phyloP scores from a whole-genome alignment of 169 alveolate genomes.

The Plasmodium chabaudi region DNA sequence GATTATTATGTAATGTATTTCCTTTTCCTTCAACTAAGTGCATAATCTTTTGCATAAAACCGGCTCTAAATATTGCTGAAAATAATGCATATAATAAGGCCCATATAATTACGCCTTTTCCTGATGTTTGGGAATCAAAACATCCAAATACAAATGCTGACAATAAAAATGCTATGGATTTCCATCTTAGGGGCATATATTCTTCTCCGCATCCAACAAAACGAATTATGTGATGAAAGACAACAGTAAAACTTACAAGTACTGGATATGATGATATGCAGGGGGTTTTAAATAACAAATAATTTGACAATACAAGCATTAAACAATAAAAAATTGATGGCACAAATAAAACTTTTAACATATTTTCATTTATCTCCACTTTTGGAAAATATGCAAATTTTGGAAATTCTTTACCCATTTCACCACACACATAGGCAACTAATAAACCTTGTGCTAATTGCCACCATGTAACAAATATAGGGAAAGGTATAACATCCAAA shows the following conservation, averaged over 20 bases:
- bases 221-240: conserved; percentile 93
- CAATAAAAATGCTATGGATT: conserved; percentile 89
- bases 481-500: conserved; percentile 92
- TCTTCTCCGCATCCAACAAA: conserved; percentile 94
- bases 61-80: conserved; percentile 94
- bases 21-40: conserved; percentile 94
- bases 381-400: conserved; percentile 90
- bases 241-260: conserved; percentile 94
- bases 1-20: conserved; percentile 93
- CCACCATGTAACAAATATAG: conserved; percentile 94
- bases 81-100: conserved; percentile 91
- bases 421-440: conserved; percentile 94
- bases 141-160: conserved; percentile 91
- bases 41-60: conserved; percentile 92
- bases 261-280: conserved; percentile 93
- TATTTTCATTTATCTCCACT: conserved; percentile 85
- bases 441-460: conserved; percentile 93
- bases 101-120: conserved; percentile 90
- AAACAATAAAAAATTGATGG: conserved; percentile 91
- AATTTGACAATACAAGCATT: conserved; percentile 92
- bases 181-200: conserved; percentile 93
- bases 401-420: conserved; percentile 89
- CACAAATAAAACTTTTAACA: conserved; percentile 85
- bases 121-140: conserved; percentile 92
- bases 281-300: conserved; percentile 91